phyloP scores from a whole-genome alignment of 768 basidiomycete genomes.

The Russula sp. region DNA sequence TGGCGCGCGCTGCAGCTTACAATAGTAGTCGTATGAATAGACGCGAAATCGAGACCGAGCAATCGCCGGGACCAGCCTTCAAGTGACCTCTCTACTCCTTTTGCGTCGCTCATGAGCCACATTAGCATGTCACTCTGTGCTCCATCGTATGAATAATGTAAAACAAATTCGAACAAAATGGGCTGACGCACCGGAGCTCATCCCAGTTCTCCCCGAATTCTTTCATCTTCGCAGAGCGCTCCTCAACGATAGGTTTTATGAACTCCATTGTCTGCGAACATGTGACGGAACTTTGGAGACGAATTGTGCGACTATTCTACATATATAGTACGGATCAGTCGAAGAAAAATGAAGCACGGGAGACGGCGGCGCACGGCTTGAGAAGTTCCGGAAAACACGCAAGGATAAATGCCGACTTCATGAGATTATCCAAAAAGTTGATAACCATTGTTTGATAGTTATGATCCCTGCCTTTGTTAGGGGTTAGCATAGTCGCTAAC shows the following conservation, averaged over 20 bases:
- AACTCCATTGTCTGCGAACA: neutral
- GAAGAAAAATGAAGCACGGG: too few species aligned
- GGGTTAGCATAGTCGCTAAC: too few species aligned
- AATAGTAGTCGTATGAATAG: slow-evolving; percentile 39
- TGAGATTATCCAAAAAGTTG: too few species aligned
- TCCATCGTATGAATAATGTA: slow-evolving; percentile 15
- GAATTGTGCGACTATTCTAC: slow-evolving; percentile 35
- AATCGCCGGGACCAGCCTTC: slow-evolving; percentile 36
- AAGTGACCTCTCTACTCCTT: slow-evolving; percentile 36
- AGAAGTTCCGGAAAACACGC: too few species aligned
- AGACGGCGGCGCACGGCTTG: too few species aligned
- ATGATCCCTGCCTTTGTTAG: too few species aligned
- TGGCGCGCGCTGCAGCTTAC: slow-evolving; percentile 28
- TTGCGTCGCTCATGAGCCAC: slow-evolving; percentile 42
- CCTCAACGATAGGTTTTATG: slow-evolving; percentile 12
- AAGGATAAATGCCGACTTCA: too few species aligned
- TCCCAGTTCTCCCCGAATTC: too few species aligned
- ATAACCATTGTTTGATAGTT: too few species aligned
- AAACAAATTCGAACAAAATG: neutral
- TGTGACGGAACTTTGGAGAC: slow-evolving; percentile 14
- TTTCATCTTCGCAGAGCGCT: slow-evolving; percentile 4
- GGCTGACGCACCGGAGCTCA: slow-evolving; percentile 4
- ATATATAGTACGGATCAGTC: too few species aligned
- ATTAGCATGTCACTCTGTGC: slow-evolving; percentile 42
- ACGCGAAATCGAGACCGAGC: slow-evolving; percentile 40